These are phyloP conservation scores for Bauhinia variegata DNA, from an alignment of 306 rosid species.

Conservation along the genomic window DNA sequence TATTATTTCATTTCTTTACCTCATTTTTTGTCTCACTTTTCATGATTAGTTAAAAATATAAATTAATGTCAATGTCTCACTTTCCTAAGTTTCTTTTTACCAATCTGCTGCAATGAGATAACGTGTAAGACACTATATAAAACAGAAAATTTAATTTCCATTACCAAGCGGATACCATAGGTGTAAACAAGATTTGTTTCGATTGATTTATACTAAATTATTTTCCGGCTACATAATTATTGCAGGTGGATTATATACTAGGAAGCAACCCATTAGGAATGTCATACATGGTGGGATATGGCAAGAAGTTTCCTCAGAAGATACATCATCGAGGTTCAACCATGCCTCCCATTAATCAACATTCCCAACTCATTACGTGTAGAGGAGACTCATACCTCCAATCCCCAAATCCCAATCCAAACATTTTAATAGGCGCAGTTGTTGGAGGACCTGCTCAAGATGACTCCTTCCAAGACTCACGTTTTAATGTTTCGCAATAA, in stretches of 20 bases:
- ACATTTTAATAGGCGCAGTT: slow-evolving; percentile 48
- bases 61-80: too few species aligned
- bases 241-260: slow-evolving; percentile 44
- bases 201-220: too few species aligned
- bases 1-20: too few species aligned
- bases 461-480: slow-evolving; percentile 49
- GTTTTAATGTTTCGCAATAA: slow-evolving; percentile 42
- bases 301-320: slow-evolving; percentile 44
- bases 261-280: slow-evolving; percentile 59
- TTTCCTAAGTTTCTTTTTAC: too few species aligned
- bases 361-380: slow-evolving; percentile 35
- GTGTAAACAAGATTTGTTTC: too few species aligned
- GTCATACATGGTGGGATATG: slow-evolving; percentile 70
- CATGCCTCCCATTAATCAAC: slow-evolving; percentile 30
- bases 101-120: too few species aligned
- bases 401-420: slow-evolving; percentile 29
- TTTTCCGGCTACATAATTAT: too few species aligned
- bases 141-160: too few species aligned
- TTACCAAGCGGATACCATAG: too few species aligned
- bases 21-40: too few species aligned
- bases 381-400: slow-evolving; percentile 29
- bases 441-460: slow-evolving; percentile 59
- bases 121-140: too few species aligned
- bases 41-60: too few species aligned
- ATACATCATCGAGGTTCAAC: slow-evolving; percentile 60